Evolutionary conservation across 1,284 basidiomycete genomes (phyloP).

Genomic region (Irpex lacteus): DNA sequence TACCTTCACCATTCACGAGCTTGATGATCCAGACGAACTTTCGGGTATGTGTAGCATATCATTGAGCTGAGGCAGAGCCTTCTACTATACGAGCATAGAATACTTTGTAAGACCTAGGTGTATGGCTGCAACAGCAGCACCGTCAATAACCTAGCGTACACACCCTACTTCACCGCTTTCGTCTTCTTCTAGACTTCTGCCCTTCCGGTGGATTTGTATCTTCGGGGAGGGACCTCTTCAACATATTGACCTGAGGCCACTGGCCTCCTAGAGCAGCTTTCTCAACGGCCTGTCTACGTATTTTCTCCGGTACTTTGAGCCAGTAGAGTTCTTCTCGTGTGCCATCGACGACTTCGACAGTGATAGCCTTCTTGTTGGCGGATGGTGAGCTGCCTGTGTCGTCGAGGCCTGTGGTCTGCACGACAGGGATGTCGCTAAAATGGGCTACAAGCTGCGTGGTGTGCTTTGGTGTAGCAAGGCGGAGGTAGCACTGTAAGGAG

Average conservation of each 20-base stretch:
- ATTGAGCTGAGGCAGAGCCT: neutral
- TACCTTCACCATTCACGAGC: neutral
- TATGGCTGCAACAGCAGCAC: neutral
- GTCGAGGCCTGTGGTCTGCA: conserved; percentile 36
- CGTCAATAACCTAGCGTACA: neutral
- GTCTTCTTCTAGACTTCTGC: neutral
- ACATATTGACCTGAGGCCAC: neutral
- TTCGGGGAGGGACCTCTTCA: neutral
- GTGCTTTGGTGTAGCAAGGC: conserved; percentile 51
- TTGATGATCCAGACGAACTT: neutral
- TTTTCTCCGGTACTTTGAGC: conserved; percentile 72
- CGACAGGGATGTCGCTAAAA: conserved; percentile 36
- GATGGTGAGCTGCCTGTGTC: conserved; percentile 10
- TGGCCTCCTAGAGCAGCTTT: conserved; percentile 30
- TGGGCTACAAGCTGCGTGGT: conserved; percentile 42
- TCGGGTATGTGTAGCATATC: neutral
- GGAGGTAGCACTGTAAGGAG: conserved; percentile 66
- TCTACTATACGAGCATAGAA: neutral
- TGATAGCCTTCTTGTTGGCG: conserved; percentile 32
- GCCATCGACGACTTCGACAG: conserved; percentile 55
- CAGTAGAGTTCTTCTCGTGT: conserved; percentile 71
- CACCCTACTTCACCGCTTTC: neutral
- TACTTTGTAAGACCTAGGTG: neutral
- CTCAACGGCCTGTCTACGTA: conserved; percentile 57
- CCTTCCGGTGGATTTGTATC: neutral